phyloP scores from a whole-genome alignment of 768 basidiomycete species.

The Pulveroboletus frians region DNA sequence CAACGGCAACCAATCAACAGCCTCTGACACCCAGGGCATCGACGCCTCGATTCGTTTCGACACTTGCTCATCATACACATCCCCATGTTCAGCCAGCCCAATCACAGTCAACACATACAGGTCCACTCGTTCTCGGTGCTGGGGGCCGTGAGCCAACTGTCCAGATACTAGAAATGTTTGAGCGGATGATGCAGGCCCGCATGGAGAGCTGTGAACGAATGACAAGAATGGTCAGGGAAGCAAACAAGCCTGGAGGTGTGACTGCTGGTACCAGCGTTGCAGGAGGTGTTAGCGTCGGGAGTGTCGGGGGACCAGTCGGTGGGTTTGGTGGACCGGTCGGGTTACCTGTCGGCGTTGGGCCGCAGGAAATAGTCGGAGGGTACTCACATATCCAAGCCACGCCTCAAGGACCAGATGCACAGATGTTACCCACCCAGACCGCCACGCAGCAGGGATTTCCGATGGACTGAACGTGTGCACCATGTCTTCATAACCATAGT shows the following conservation, averaged over 20 bases:
- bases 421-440: constrained; percentile 15
- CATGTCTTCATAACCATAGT: no score
- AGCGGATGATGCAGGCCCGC: constrained; percentile 65
- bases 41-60: constrained; percentile 7
- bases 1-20: constrained; percentile 10
- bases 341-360: constrained; percentile 17
- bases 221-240: constrained; percentile 46
- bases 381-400: constrained; percentile 12
- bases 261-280: constrained; percentile 4
- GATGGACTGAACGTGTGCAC: constrained; percentile 11
- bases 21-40: constrained; percentile 9
- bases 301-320: constrained; percentile 27
- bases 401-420: constrained; percentile 5
- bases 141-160: constrained; percentile 38
- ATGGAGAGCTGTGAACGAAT: constrained; percentile 74
- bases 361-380: constrained; percentile 17
- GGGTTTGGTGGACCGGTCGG: constrained; percentile 28
- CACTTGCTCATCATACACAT: constrained; percentile 10
- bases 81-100: constrained; percentile 9
- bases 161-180: constrained; percentile 61
- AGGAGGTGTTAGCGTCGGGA: constrained; percentile 15
- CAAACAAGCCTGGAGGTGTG: constrained; percentile 21
- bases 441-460: constrained; percentile 20
- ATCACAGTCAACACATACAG: constrained; percentile 11
- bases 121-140: constrained; percentile 27